phyloP scores from a whole-genome alignment of 2,329 filamentous ascomycete genomes.

The Pleoardoris graminearum region DNA sequence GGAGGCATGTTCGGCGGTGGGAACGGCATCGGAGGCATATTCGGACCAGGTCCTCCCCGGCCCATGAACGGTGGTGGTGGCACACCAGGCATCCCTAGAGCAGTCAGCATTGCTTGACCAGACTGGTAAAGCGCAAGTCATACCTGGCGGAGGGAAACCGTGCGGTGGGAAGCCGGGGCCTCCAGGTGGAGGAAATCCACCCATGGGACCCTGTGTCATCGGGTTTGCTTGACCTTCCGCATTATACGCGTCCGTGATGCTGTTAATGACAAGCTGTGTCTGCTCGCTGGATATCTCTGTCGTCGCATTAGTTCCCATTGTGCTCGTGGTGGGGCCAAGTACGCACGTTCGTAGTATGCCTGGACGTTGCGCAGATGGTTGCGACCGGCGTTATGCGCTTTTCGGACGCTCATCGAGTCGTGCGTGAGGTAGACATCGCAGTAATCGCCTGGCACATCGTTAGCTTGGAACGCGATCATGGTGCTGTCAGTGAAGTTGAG shows the following conservation, averaged over 20 bases:
- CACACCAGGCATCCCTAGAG: conserved; percentile 34
- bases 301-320: conserved; percentile 1
- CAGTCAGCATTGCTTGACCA: conserved; percentile 20
- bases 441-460: conserved; percentile 70
- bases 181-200: conserved; percentile 53
- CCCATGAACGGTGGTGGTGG: conserved; percentile 48
- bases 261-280: conserved; percentile 97
- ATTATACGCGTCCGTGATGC: conserved; percentile 93
- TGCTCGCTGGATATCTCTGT: conserved; percentile 97
- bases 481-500: conserved; percentile 9
- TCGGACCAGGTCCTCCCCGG: conserved; percentile 42
- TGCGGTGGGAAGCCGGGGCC: conserved; percentile 58
- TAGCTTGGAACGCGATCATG: conserved; percentile 6
- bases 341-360: conserved; percentile 92
- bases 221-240: conserved; percentile 92
- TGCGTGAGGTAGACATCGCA: conserved; percentile 99
- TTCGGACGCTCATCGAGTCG: conserved; percentile 99
- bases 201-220: conserved; percentile 63
- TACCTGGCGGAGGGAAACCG: conserved; percentile 47
- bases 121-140: conserved; percentile 22
- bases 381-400: conserved; percentile 94
- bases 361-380: conserved; percentile 98
- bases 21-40: conserved; percentile 36
- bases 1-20: conserved; percentile 21
- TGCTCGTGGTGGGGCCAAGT: neutral